Percentiles rank a stretch among this genome's conserved stretches.
These are phyloP conservation scores for Heimioporus sp. DNA, from an alignment of 768 basidiomycete genomes.

Conservation along the genomic window DNA sequence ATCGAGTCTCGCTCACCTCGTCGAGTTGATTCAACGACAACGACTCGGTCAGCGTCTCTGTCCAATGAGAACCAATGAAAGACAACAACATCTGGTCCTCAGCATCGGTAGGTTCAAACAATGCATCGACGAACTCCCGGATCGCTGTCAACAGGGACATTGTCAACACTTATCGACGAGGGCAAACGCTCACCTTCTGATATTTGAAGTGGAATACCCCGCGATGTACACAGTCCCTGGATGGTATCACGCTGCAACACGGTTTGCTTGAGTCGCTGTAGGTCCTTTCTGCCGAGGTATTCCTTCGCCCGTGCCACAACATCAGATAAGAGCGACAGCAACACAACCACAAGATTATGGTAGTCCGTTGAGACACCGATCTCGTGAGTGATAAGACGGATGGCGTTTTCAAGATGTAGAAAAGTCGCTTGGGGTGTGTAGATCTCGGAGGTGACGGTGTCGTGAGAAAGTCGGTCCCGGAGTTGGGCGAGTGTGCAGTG, in stretches of 20 bases:
- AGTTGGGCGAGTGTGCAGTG: slow-evolving; percentile 27
- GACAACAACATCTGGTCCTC: slow-evolving; percentile 41
- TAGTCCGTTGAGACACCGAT: slow-evolving; percentile 20
- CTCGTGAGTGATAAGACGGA: slow-evolving; percentile 39
- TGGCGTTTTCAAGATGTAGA: slow-evolving; percentile 34
- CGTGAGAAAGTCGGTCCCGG: slow-evolving; percentile 19
- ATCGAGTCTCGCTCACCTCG: slow-evolving; percentile 5
- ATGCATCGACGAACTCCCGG: slow-evolving; percentile 35
- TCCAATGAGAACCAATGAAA: slow-evolving; percentile 46
- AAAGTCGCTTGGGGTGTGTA: slow-evolving; percentile 24
- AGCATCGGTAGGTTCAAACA: slow-evolving; percentile 35
- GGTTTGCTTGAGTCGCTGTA: slow-evolving; percentile 39
- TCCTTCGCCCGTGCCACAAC: slow-evolving; percentile 32
- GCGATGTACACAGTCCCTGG: slow-evolving; percentile 33
- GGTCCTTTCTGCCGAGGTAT: slow-evolving; percentile 30
- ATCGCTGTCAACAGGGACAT: slow-evolving; percentile 37
- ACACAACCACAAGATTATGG: slow-evolving; percentile 23
- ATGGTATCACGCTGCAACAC: slow-evolving; percentile 36
- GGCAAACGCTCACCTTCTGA: slow-evolving; percentile 33
- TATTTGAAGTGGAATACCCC: slow-evolving; percentile 21
- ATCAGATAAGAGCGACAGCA: slow-evolving; percentile 40
- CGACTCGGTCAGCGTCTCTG: slow-evolving; percentile 10
- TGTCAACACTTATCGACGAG: background rate
- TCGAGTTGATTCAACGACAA: slow-evolving; percentile 10
- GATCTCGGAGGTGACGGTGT: slow-evolving; percentile 36